Base-by-base conservation (phyloP, 148 eudicot species). In the Dysphania ambrosioides region DNA sequence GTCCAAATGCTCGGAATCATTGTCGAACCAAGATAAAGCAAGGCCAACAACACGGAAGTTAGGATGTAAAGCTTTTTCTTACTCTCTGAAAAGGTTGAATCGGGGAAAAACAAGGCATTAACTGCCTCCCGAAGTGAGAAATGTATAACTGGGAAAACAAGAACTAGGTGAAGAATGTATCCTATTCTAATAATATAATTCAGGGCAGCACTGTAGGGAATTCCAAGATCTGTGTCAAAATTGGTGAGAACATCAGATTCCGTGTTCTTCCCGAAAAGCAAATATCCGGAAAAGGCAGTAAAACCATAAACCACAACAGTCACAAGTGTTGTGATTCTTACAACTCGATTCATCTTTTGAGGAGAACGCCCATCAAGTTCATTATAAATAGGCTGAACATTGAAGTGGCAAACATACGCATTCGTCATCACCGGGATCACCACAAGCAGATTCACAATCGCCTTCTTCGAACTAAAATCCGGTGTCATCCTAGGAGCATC, bases 1-100 rank as follows among this genome's bases (percentile, higher is more conserved):
- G 88, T 90, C 98, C 98, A 95, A 72, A 95, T 95, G 68, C 78
- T 95, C 3, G 98, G 98, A 66, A 95, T 84, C 93, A 95, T 82
- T 5, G 96, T 95, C 5, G 98, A 92, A 15, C 92, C 97, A 12
- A 88, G 26, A 80, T 92, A 95, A 66, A 87, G 78, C 66, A 90
- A 76, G 55, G 74, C 87, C 64, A 95, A 72, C 12, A 92, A 83
- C 21, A 85, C 84, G 8, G 76, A 63, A n/a, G 97, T 95, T 59
- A 88, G 72, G 29, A 63, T 75, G 59, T 85, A 53, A 83, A 91
- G 84, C 78, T 93, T 87, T 83, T 84, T 87, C 81, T 84, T 88
- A 81, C 91, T 90, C 76, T 90, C 93, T 2, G 88, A 64, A 41
- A 90, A 82, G 35, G 87, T 77, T 57, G 91, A 80, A 32, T 84